Base-by-base conservation (phyloP, 2,329 filamentous ascomycete genomes). In the Colletotrichum australisinense region DNA sequence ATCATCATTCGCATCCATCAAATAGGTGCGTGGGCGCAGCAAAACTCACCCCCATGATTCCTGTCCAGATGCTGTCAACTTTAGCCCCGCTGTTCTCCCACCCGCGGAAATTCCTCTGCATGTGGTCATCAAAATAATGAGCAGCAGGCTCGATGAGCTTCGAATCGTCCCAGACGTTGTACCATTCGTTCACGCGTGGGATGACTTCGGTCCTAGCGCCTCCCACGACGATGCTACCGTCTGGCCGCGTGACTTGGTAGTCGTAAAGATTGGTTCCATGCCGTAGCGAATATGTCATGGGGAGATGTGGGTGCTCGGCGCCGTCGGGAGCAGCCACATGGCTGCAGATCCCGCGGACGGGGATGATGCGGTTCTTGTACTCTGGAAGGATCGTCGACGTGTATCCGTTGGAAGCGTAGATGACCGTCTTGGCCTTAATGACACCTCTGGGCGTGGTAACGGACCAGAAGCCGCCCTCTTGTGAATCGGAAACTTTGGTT, bases 321-420 rank as follows among this genome's bases (percentile, higher is more conserved):
- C 72, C 75, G 6, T 78, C 74, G 3, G 80, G 78, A 2, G 74
- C 75, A 19, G 63, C 72, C 12, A 82, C 80, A 4, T 76, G 77
- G 42, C 79, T 80, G 69, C 81, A 82, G 2, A 81, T 81, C 1
- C 89, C 92, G 53, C 91, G 87, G 3, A 88, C 86, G 0, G 92
- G 92, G 9, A 92, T 85, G 72, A 94, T 93, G 11, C 89, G 87
- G 72, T 88, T 86, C 7, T 84, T 81, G 78, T 92, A 93, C 67
- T 86, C 79, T 0, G 91, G 91, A 1, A 91, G 82, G 6, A 94
- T 79, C 14, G 88, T 86, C 1, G 90, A 88, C 0, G 91, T 93
- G 79, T 93, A 93, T 14, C 84, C 92, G 76, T 94, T 94, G 1
- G 90, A 93, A 19, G 92, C 91, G 56, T 93, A 85, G 22, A 94